Evolutionary conservation across 129 eudicot genomes (phyloP), one percentile per base, ranked within the genome.

Genomic region (Flaveria bidentis): DNA sequence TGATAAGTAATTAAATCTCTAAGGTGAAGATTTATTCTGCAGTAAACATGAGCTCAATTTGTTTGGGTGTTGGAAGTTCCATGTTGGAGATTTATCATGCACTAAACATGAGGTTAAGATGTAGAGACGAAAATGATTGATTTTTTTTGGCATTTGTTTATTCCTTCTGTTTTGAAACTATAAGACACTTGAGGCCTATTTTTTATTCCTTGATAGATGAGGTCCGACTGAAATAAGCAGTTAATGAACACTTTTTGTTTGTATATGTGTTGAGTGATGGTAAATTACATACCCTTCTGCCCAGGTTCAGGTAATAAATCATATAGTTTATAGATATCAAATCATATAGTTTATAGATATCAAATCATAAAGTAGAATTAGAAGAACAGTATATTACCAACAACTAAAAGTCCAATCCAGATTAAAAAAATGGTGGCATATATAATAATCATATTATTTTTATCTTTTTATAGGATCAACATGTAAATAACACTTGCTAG

Each of bases 11-110:
- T 46, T n/a, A 14, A 46, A 69, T 69, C 57, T 69, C 17, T 18
- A 13, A 17, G 57, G 13, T 23, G n/a, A 45, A 44, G 39, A 23
- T 12, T 68, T 46, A 17, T 67, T 49, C 12, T 11, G 73, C 73
- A 45, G 41, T 68, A 22, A 44, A 23, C 39, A 17, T 22, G 41
- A 41, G 72, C 72, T 39, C 20, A 46, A 42, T 33, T 9, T 42
- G 72, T 42, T 39, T 36, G 16, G 49, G 71, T 66, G 47, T 6
- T 66, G 13, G 18, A 66, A 39, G 71, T 50, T 50, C 56, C 56
- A 50, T 66, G 30, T 36, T 41, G n/a, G 25, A 42, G 72, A 67
- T 41, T 67, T 44, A 67, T 39, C 33, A 18, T 64, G 28, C 9
- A 11, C 2, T 14, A 15, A 41, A 67, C 13, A 25, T 67, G 51